A percentile compares a stretch with the other conserved stretches of the same genome.
phyloP scores from a whole-genome alignment of 208 protist genomes.

The Acanthamoeba lenticulata region DNA sequence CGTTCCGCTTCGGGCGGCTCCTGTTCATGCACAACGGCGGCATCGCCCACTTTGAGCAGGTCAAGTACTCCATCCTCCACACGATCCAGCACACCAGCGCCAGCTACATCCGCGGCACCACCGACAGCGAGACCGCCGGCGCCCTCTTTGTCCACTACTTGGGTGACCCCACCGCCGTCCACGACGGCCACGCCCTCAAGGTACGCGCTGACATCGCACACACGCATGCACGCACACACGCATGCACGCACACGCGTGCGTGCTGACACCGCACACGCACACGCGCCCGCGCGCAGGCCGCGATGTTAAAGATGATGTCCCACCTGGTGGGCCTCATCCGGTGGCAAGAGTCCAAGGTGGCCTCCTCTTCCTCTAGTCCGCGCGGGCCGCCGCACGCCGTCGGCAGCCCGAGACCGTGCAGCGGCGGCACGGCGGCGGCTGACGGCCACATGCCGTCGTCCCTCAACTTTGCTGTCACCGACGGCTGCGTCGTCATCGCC shows the following conservation, averaged over 20 bases:
- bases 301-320: constrained; percentile 49
- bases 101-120: neutral
- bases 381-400: too few relatives aligned
- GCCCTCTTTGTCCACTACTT: constrained; percentile 21
- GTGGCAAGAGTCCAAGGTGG: constrained; percentile 5
- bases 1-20: constrained; percentile 28
- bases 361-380: too few relatives aligned
- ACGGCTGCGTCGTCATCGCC: constrained; percentile 12
- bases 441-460: constrained; percentile 4
- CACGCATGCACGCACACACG: too few relatives aligned
- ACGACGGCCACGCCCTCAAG: constrained; percentile 30
- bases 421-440: too few relatives aligned
- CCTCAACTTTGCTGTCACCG: constrained; percentile 39
- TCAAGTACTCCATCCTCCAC: neutral
- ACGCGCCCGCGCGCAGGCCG: neutral
- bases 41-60: constrained; percentile 20
- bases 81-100: constrained; percentile 12
- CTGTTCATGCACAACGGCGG: constrained; percentile 55
- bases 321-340: neutral
- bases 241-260: too few relatives aligned
- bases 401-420: too few relatives aligned
- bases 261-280: too few relatives aligned
- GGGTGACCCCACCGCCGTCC: neutral
- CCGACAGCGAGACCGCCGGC: constrained; percentile 4
- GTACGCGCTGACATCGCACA: too few relatives aligned